Conservation (phyloP, 169 alveolate species). For the Perkinsus marinus region DNA sequence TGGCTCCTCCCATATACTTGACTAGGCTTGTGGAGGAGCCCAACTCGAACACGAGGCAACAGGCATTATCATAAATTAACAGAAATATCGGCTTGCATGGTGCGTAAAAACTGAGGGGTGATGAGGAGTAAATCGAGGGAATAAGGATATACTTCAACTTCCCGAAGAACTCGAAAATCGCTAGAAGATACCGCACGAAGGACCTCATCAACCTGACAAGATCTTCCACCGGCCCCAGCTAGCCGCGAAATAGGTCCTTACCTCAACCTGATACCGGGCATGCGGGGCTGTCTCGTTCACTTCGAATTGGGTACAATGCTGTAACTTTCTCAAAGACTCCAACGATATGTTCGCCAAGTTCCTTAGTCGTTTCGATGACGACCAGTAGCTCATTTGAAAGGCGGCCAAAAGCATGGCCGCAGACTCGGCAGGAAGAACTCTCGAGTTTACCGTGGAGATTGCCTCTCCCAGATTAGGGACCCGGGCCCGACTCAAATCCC, state of each 20-base stretch:
- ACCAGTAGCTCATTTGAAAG: not conserved
- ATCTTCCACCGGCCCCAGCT: not conserved
- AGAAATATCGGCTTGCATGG: not conserved
- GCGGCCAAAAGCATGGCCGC: not conserved
- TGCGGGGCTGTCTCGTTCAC: not conserved
- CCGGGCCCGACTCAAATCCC: not conserved
- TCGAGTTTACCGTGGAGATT: not conserved
- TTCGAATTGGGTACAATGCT: not conserved
- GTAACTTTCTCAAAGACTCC: not conserved
- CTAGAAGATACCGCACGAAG: not conserved
- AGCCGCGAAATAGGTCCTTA: not conserved
- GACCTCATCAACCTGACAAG: not conserved
- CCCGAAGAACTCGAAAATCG: not conserved
- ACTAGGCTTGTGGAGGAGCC: not conserved
- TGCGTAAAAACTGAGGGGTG: not conserved
- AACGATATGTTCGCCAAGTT: not conserved
- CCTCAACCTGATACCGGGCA: not conserved
- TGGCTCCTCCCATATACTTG: too few species aligned
- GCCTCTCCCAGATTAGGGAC: not conserved
- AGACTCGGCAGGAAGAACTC: not conserved
- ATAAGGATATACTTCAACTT: not conserved
- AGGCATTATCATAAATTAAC: not conserved
- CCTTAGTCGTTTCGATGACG: not conserved
- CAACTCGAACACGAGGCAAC: not conserved
- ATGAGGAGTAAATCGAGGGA: not conserved